Base-by-base conservation (phyloP, 169 alveolate species). In the Plasmodium blacklocki region DNA sequence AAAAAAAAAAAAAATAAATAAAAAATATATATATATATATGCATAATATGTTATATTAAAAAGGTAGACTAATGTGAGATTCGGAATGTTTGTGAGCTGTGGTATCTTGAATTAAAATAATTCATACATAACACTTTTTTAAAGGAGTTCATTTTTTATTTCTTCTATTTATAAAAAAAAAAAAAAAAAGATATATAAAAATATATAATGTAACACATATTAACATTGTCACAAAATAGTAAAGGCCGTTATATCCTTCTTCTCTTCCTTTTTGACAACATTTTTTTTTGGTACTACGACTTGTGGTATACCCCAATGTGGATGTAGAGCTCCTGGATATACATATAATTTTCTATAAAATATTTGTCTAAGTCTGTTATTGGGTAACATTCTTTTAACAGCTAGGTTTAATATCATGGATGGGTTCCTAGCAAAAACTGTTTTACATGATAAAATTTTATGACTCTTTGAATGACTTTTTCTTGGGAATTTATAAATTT, bases 241-340 rank as follows among this genome's bases (percentile, higher is more conserved):
- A 64, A 86, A 86, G 12, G 92, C 12, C 54, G 52, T 86, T 19
- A 60, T 5, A 11, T 8, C n/a, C 9, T 5, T 52, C n/a, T 73
- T 67, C 9, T 43, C 88, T 1, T 1, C 4, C 47, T 15, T 32
- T 29, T 29, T 50, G 9, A 45, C 68, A 6, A 73, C 18, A 47
- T 64, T 63, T 54, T 63, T 76, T 66, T 88, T 94, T 0, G 96
- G 95, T 23, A 94, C 94, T 26, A 92, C 78, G n/a, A 96, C 98
- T 74, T 96, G 98, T 0, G 98, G 98, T 12, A 96, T 93, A 26
- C 93, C 95, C 98, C 98, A 96, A 85, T 96, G 98, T 1, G 98
- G 98, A 52, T 96, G 98, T 14, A 96, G 54, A 0, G 98, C 98
- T 1, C 98, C 98, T 4, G 97, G 96, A 68, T 96, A 96, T 19